Base-by-base conservation (phyloP, 2,329 filamentous ascomycete species). In the Sclerotinia minor region DNA sequence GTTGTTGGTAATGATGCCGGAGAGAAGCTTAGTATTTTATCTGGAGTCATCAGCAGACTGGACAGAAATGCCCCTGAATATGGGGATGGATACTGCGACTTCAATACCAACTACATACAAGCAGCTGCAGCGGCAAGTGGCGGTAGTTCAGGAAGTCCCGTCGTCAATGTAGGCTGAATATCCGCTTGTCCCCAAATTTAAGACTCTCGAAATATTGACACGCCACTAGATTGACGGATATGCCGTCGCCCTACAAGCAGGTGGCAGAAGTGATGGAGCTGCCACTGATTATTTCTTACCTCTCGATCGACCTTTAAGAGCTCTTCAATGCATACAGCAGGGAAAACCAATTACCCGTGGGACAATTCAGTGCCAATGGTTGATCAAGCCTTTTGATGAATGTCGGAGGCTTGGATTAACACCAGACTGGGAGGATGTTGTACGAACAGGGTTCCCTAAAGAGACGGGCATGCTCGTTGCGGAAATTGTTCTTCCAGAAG, bases 1-100 rank as follows among this genome's bases (percentile, higher is more conserved):
- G 95, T 99, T 1, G 95, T 99, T 7, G 95, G 95, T 81, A 99
- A 99, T 79, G 95, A 99, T 83, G 95, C 95, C 41, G 95, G 95
- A 72, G 95, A 99, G 79, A 99, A 99, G 81, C 87, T 99, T 73
- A 97, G 93, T 83, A 99, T 99, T 74, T 82, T 99, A 68, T 98
- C 95, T 7, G 95, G 95, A 75, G 94, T 99, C 67, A 99, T 99
- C 78, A 97, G 93, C 80, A 89, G 95, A 75, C 83, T 99, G 69
- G 95, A 99, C 76, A 88, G 95, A 73, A 99, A 99, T 79, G 96
- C 96, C 1, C 95, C 95, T 21, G 95, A 99, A 76, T 98, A 99
- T 74, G 94, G 94, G 67, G 95, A 98, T 71, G 95, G 95, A 38
- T 99, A 99, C 79, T 95, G 94, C 79, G 95, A 99, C 78, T 99